A percentile compares a stretch with the other conserved stretches of the same genome.
Evolutionary conservation across 2,329 filamentous ascomycete species (phyloP).

Genomic region (Colletotrichum eleusines): DNA sequence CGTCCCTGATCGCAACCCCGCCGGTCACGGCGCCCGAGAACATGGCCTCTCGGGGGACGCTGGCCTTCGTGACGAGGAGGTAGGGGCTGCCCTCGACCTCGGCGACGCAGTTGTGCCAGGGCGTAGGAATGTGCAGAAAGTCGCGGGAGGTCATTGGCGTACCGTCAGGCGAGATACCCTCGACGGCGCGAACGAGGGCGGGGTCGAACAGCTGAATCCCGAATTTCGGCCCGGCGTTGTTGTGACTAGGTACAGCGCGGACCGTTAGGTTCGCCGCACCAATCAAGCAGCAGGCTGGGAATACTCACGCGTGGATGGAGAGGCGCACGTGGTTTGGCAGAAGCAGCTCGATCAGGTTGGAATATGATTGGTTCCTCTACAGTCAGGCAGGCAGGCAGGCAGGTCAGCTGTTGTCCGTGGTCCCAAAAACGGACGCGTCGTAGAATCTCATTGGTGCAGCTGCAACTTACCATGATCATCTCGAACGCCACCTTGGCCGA

Average conservation of each 20-base stretch:
- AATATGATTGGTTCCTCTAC: constrained; percentile 60
- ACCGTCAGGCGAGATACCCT: constrained; percentile 47
- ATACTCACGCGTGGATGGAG: constrained; percentile 58
- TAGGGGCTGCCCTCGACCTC: constrained; percentile 43
- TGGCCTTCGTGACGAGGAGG: constrained; percentile 45
- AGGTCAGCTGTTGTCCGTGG: constrained; percentile 1
- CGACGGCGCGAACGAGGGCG: constrained; percentile 48
- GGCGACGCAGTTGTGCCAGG: constrained; percentile 58
- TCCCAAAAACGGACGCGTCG: background rate
- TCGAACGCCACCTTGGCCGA: constrained; percentile 49
- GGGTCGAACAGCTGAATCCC: constrained; percentile 55
- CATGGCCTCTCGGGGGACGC: constrained; percentile 38
- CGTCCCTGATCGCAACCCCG: constrained; percentile 11
- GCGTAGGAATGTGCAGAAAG: constrained; percentile 54
- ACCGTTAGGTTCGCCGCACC: background rate
- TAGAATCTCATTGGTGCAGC: background rate
- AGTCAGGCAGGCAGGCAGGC: too few species aligned
- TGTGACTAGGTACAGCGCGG: constrained; percentile 46
- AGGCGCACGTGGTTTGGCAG: constrained; percentile 60
- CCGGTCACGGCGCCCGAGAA: constrained; percentile 28
- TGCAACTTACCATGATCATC: constrained; percentile 48
- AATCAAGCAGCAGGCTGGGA: too few species aligned
- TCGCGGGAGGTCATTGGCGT: constrained; percentile 42
- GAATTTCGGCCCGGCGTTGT: constrained; percentile 57
- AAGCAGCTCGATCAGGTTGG: constrained; percentile 59